These are phyloP conservation scores for Penicillium steckii DNA, from an alignment of 495 filamentous ascomycete species.

Conservation along the genomic window DNA sequence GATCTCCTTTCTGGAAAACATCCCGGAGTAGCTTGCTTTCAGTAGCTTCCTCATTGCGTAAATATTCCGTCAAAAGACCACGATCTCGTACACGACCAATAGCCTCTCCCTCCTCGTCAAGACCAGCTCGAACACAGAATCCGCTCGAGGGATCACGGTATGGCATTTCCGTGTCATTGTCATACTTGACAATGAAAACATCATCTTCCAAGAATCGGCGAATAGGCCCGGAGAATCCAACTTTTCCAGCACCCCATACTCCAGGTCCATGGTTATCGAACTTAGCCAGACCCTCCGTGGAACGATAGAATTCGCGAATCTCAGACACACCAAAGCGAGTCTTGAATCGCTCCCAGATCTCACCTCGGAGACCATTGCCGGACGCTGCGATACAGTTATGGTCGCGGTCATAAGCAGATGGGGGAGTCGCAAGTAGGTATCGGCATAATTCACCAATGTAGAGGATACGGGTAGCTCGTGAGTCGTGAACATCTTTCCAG, in stretches of 20 bases:
- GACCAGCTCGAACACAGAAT: conserved; percentile 59
- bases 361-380: conserved; percentile 87
- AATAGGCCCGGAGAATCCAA: conserved; percentile 73
- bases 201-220: conserved; percentile 54
- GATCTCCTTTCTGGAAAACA: conserved; percentile 78
- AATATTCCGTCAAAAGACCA: conserved; percentile 77
- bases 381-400: conserved; percentile 74
- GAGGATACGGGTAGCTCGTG: conserved; percentile 78
- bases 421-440: conserved; percentile 77
- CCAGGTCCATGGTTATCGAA: conserved; percentile 76
- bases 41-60: conserved; percentile 70
- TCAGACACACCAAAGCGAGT: conserved; percentile 77
- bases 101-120: conserved; percentile 75
- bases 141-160: conserved; percentile 68
- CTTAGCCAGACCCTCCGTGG: conserved; percentile 75
- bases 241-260: conserved; percentile 70
- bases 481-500: conserved; percentile 77
- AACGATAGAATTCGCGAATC: conserved; percentile 86
- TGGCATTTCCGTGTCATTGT: conserved; percentile 69
- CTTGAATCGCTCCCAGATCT: conserved; percentile 88
- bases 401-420: conserved; percentile 68
- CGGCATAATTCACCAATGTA: conserved; percentile 95
- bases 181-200: conserved; percentile 63
- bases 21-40: conserved; percentile 74
- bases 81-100: conserved; percentile 65